Base-by-base conservation (phyloP, 1,139 yeast species). In the Scheffersomyces quercinus region DNA sequence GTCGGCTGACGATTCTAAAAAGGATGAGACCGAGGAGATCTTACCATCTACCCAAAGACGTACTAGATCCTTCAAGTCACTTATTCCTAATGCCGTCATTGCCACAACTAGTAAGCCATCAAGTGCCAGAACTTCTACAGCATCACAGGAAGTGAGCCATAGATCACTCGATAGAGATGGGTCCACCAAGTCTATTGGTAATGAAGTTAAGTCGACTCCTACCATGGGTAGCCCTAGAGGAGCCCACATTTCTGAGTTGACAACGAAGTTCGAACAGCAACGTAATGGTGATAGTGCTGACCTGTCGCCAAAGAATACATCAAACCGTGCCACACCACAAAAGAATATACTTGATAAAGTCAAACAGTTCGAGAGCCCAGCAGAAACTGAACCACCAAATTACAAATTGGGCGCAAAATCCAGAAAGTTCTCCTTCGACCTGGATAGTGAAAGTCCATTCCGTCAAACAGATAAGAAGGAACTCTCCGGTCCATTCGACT, bases 271-370 rank as follows among this genome's bases (percentile, higher is more conserved):
- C 37, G 60, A 58, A 37, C 42, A 33, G 26, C 16, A 41, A n/a
- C 14, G 41, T 35, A 28, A 26, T 26, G 14, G 13, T 15, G 28
- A 10, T 14, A 35, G 30, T 20, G 32, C 34, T 34, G 35, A 42
- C 28, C 32, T 41, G 11, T 28, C 20, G 15, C 15, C 20, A n/a
- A 43, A 36, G 13, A 35, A 43, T 4, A 42, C 57, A 5, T 51
- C 54, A 12, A 36, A 43, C n/a, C 43, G 43, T 13, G 47, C 58
- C 2, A 51, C 62, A 12, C 48, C 55, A 34, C 53, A 51, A 39
- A 48, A 51, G 28, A 61, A 59, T 44, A 68, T 73, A 12, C 58
- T 70, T 43, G 77, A 73, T 44, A 67, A 65, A 48, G 73, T 73
- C 7, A 68, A 60, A 46, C 68, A 70, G 41, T 72, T 70, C 50